Conservation (phyloP, 805 yeast species). For the Candida nanaspora region DNA sequence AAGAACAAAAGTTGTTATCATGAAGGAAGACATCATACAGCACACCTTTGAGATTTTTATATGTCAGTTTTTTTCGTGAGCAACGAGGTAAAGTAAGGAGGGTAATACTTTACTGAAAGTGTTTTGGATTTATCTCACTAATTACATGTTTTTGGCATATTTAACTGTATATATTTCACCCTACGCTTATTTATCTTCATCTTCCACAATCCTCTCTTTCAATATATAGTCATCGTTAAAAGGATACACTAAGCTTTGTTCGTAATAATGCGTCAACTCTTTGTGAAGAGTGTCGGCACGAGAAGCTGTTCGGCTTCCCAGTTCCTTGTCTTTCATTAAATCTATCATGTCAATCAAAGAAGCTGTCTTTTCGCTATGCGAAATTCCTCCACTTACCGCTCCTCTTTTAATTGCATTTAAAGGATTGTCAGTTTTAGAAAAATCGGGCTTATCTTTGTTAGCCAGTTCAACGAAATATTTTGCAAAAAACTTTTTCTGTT, state of each 20-base stretch:
- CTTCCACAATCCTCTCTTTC: constrained; percentile 7
- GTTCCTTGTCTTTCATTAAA: neutral
- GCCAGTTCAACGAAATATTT: constrained; percentile 15
- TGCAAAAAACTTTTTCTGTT: constrained; percentile 34
- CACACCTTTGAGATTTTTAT: too few species aligned
- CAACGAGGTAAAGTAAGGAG: too few species aligned
- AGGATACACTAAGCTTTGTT: constrained; percentile 7
- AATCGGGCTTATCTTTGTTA: constrained; percentile 15
- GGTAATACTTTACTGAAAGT: too few species aligned
- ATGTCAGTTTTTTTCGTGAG: neutral
- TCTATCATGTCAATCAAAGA: constrained; percentile 13
- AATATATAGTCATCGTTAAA: constrained; percentile 10
- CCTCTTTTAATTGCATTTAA: constrained; percentile 11
- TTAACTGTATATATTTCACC: too few species aligned
- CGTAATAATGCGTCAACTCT: constrained; percentile 9
- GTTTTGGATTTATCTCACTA: too few species aligned
- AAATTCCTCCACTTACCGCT: constrained; percentile 11
- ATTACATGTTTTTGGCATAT: too few species aligned
- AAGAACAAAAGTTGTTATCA: neutral
- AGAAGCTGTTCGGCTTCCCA: too few species aligned
- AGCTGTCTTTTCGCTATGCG: constrained; percentile 16
- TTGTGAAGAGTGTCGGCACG: neutral
- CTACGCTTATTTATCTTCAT: neutral
- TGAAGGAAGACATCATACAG: too few species aligned
- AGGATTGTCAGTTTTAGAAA: constrained; percentile 16